phyloP scores from a whole-genome alignment of 768 basidiomycete genomes.

The Pleurotus citrinopileatus region DNA sequence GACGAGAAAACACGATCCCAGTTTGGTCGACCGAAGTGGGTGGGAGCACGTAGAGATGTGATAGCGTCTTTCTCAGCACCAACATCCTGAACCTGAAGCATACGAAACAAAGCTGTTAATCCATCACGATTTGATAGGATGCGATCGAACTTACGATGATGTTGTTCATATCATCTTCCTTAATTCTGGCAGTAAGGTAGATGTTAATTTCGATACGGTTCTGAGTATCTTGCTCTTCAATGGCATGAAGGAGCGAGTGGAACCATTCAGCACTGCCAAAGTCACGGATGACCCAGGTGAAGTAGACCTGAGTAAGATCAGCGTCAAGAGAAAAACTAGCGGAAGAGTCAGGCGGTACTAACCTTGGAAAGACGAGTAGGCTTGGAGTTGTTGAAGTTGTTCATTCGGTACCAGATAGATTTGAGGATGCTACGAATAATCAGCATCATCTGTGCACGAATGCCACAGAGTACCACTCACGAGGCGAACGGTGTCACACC shows the following conservation, averaged over 20 bases:
- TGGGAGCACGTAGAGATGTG: conserved; percentile 84
- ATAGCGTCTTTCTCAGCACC: conserved; percentile 92
- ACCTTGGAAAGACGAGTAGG: conserved; percentile 85
- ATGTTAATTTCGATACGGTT: conserved; percentile 92
- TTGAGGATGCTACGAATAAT: conserved; percentile 64
- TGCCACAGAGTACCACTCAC: conserved; percentile 40
- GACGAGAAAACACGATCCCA: conserved; percentile 75
- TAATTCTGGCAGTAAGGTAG: conserved; percentile 87
- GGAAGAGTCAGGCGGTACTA: not conserved
- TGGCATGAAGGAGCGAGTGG: conserved; percentile 88
- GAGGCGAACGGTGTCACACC: conserved; percentile 96
- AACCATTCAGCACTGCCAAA: conserved; percentile 91
- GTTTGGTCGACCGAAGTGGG: conserved; percentile 90
- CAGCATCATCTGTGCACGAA: conserved; percentile 5
- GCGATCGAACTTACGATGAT: conserved; percentile 58
- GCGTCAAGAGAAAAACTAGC: not conserved
- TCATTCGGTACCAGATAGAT: conserved; percentile 96
- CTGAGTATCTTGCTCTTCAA: conserved; percentile 88
- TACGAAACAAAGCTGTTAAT: conserved; percentile 1
- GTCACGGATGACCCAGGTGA: conserved; percentile 95
- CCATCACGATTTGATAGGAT: not conserved
- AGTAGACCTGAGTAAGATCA: conserved; percentile 58
- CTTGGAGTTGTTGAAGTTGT: conserved; percentile 72
- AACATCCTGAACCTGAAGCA: conserved; percentile 72
- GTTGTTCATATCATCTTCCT: conserved; percentile 92